These are phyloP conservation scores for Naematelia aurantialba DNA, from an alignment of 768 basidiomycete genomes.

Conservation along the genomic window DNA sequence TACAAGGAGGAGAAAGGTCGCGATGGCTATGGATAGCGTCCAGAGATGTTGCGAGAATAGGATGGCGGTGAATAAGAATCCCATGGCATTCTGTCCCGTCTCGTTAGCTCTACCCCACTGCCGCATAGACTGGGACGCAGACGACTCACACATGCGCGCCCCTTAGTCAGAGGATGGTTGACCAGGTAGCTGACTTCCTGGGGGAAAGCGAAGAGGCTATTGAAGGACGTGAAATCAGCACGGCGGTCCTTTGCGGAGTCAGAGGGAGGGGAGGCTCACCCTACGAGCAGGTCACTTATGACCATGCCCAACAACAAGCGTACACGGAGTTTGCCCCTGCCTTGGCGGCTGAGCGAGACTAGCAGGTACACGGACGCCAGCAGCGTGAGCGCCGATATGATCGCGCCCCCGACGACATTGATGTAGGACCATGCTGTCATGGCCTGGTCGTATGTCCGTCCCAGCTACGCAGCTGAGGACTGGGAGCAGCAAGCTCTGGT, in stretches of 20 bases:
- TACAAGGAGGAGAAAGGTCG: constrained; percentile 45
- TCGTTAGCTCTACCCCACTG: not conserved
- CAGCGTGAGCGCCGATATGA: constrained; percentile 37
- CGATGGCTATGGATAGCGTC: constrained; percentile 45
- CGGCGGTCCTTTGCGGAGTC: not conserved
- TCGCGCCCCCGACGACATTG: constrained; percentile 34
- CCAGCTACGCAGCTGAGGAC: too few relatives aligned
- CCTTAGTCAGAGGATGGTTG: constrained; percentile 23
- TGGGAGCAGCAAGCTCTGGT: too few relatives aligned
- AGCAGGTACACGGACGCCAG: constrained; percentile 35
- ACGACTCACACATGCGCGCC: constrained; percentile 39
- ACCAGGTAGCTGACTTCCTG: constrained; percentile 27
- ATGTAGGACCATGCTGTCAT: constrained; percentile 15
- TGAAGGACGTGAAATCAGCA: not conserved
- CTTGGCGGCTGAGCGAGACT: constrained; percentile 24
- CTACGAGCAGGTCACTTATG: constrained; percentile 41
- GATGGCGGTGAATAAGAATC: constrained; percentile 39
- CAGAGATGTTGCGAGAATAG: constrained; percentile 49
- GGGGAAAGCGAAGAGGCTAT: constrained; percentile 29
- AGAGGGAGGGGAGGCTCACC: constrained; percentile 28
- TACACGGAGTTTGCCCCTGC: constrained; percentile 41
- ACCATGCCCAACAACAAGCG: constrained; percentile 46
- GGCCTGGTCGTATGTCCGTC: not conserved
- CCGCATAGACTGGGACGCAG: not conserved
- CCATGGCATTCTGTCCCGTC: constrained; percentile 33